phyloP scores from a whole-genome alignment of 805 yeast genomes.

The Ogataea wickerhamii region DNA sequence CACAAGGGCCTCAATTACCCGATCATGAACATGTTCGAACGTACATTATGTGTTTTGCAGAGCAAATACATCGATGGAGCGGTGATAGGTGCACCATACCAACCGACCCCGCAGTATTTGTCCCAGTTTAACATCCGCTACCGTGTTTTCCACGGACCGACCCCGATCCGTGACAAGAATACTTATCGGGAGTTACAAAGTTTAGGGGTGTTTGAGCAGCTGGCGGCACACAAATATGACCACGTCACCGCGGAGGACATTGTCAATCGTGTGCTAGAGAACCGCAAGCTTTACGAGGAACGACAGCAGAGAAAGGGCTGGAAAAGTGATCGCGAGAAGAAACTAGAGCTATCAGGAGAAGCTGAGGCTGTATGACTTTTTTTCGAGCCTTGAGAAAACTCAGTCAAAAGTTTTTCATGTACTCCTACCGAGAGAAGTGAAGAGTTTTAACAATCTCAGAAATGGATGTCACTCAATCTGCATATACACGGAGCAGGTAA shows the following conservation, averaged over 20 bases:
- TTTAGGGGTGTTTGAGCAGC: constrained; percentile 35
- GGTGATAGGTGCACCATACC: constrained; percentile 64
- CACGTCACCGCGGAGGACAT: constrained; percentile 68
- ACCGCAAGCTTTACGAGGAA: constrained; percentile 71
- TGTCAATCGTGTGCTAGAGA: constrained; percentile 66
- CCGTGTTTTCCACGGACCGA: constrained; percentile 57
- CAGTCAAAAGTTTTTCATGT: no score
- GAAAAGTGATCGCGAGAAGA: constrained; percentile 55
- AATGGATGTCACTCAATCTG: no score
- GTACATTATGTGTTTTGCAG: constrained; percentile 84
- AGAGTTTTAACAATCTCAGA: no score
- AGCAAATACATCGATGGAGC: constrained; percentile 81
- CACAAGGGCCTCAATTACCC: constrained; percentile 67
- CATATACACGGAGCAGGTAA: no score
- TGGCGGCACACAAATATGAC: constrained; percentile 56
- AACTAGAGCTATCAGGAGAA: constrained; percentile 8
- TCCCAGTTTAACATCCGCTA: constrained; percentile 33
- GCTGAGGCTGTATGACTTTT: no score
- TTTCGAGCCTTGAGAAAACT: no score
- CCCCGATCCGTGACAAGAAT: constrained; percentile 33
- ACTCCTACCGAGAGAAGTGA: no score
- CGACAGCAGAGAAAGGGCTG: constrained; percentile 87
- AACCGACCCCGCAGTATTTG: constrained; percentile 42
- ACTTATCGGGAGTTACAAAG: constrained; percentile 29
- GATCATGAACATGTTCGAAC: constrained; percentile 82